Conservation (phyloP, 164 flowering plant species). For the Amborella trichopoda region DNA sequence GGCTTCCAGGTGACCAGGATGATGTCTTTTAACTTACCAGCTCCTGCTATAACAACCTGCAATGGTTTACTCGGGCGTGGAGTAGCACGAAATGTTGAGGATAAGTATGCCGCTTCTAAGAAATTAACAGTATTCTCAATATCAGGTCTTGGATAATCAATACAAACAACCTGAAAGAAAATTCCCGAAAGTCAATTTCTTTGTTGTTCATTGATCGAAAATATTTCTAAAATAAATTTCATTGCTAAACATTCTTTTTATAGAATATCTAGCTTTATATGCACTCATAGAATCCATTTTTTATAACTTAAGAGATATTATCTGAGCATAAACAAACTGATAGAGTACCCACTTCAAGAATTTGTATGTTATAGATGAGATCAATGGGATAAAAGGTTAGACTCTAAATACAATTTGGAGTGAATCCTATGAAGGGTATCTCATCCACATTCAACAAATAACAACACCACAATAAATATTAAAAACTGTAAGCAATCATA, state of each 20-base stretch:
- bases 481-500: background rate
- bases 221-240: background rate
- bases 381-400: too few relatives aligned
- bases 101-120: conserved; percentile 85
- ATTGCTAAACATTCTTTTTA: too few relatives aligned
- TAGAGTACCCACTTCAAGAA: too few relatives aligned
- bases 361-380: too few relatives aligned
- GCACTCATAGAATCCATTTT: too few relatives aligned
- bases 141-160: conserved; percentile 91
- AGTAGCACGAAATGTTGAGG: conserved; percentile 53
- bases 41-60: conserved; percentile 84
- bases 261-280: too few relatives aligned
- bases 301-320: too few relatives aligned
- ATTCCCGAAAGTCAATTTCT: conserved; percentile 2
- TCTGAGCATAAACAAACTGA: too few relatives aligned
- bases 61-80: conserved; percentile 66
- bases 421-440: too few relatives aligned
- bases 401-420: too few relatives aligned
- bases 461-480: too few relatives aligned
- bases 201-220: background rate
- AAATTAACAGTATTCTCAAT: conserved; percentile 68
- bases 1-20: background rate
- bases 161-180: conserved; percentile 54
- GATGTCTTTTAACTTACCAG: conserved; percentile 34
- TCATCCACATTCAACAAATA: too few relatives aligned